phyloP scores from a whole-genome alignment of 1,284 basidiomycete species.

The Leccinum idahoense region DNA sequence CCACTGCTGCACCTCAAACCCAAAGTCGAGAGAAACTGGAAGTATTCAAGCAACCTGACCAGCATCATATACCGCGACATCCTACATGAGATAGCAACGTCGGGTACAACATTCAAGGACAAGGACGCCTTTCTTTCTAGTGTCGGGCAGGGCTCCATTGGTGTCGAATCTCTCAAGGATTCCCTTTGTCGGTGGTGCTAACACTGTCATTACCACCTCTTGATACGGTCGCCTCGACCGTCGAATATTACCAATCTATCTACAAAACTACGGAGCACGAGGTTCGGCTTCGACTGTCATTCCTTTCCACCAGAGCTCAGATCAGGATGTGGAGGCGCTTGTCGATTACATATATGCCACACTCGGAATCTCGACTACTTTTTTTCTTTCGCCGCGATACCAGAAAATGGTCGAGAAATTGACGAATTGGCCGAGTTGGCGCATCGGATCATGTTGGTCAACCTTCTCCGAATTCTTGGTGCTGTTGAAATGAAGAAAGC shows the following conservation, averaged over 20 bases:
- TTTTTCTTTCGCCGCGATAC: slow-evolving; percentile 86
- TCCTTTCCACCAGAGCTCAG: slow-evolving; percentile 98
- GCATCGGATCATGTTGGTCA: slow-evolving; percentile 95
- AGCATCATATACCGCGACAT: slow-evolving; percentile 75
- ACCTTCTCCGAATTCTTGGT: slow-evolving; percentile 91
- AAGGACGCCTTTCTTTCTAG: slow-evolving; percentile 98
- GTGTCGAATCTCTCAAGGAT: slow-evolving; percentile 89
- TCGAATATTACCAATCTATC: slow-evolving; percentile 98
- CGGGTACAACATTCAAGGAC: slow-evolving; percentile 96
- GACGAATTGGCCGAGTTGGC: slow-evolving; percentile 95
- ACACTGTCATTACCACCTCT: slow-evolving; percentile 89
- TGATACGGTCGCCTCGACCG: slow-evolving; percentile 87
- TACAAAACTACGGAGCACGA: slow-evolving; percentile 92
- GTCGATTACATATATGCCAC: slow-evolving; percentile 98
- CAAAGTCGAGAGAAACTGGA: slow-evolving; percentile 94
- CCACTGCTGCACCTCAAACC: slow-evolving; percentile 95
- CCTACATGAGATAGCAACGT: slow-evolving; percentile 95
- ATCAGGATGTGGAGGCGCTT: slow-evolving; percentile 97
- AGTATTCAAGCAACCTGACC: slow-evolving; percentile 95
- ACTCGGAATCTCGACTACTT: slow-evolving; percentile 88
- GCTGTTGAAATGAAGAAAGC: slow-evolving; percentile 97
- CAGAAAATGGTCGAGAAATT: slow-evolving; percentile 98
- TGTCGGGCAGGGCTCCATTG: slow-evolving; percentile 96
- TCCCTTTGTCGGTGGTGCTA: slow-evolving; percentile 71
- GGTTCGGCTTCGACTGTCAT: slow-evolving; percentile 96